These are phyloP conservation scores for Zarea fungicola DNA, from an alignment of 2,329 filamentous ascomycete species.

Conservation along the genomic window DNA sequence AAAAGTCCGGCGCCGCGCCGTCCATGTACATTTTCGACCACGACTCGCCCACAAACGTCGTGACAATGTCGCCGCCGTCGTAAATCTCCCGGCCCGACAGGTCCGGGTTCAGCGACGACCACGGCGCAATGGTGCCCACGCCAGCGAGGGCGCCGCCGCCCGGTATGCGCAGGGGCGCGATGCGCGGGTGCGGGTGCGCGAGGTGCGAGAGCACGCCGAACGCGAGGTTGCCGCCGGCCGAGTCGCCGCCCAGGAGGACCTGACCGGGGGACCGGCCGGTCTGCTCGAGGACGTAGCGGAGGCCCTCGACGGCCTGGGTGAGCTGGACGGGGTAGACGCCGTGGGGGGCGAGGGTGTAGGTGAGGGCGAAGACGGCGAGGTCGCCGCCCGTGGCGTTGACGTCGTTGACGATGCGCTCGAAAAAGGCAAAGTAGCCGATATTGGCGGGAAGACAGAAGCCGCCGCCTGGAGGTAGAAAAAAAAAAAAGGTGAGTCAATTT, in stretches of 20 bases:
- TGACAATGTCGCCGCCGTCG: slow-evolving; percentile 17
- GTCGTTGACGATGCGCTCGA: slow-evolving; percentile 14
- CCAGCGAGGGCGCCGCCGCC: slow-evolving; percentile 16
- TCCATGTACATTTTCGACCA: slow-evolving; percentile 17
- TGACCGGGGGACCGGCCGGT: slow-evolving; percentile 13
- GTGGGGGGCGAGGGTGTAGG: slow-evolving; percentile 18
- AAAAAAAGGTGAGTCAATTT: no score
- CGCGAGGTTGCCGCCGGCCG: slow-evolving; percentile 19
- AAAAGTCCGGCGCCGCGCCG: slow-evolving; percentile 15
- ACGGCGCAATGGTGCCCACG: slow-evolving; percentile 16
- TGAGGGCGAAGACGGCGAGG: slow-evolving; percentile 18
- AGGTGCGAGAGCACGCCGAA: slow-evolving; percentile 20
- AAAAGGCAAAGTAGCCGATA: slow-evolving; percentile 18
- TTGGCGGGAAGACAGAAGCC: slow-evolving; percentile 20
- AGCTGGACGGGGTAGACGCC: slow-evolving; percentile 20
- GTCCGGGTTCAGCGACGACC: slow-evolving; percentile 17
- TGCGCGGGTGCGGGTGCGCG: slow-evolving; percentile 18
- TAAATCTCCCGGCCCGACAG: slow-evolving; percentile 13
- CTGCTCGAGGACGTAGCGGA: slow-evolving; percentile 17
- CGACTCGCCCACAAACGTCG: slow-evolving; percentile 11
- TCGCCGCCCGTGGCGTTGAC: slow-evolving; percentile 13
- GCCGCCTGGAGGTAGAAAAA: slow-evolving; percentile 15
- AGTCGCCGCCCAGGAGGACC: slow-evolving; percentile 20
- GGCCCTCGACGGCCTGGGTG: slow-evolving; percentile 17
- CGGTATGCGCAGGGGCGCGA: slow-evolving; percentile 16